Evolutionary conservation across 768 basidiomycete species (phyloP).

Genomic region (Chalciporus sphaerocephalus): DNA sequence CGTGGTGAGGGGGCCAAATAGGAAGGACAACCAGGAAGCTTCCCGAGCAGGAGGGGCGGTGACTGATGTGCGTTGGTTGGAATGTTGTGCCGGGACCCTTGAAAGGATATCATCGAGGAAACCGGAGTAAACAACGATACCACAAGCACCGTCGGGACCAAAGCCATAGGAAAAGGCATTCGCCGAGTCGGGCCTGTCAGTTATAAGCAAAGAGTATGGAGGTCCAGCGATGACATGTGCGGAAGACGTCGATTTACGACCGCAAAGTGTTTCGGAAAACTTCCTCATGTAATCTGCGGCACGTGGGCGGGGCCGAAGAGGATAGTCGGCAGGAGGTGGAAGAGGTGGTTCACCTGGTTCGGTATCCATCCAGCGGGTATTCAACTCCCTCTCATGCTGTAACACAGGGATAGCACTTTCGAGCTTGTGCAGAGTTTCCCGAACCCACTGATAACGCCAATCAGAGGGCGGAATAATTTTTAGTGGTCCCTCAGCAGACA

Average conservation of each 20-base stretch:
- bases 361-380: conserved; percentile 52
- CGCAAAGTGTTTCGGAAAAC: conserved; percentile 47
- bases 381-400: conserved; percentile 52
- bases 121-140: conserved; percentile 92
- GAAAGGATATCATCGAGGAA: conserved; percentile 84
- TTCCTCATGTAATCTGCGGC: conserved; percentile 66
- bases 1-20: conserved; percentile 43
- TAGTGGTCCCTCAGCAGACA: conserved; percentile 59
- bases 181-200: conserved; percentile 75
- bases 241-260: conserved; percentile 38
- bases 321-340: conserved; percentile 79
- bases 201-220: conserved; percentile 86
- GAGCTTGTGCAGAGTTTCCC: conserved; percentile 68
- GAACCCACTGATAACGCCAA: conserved; percentile 90
- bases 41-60: conserved; percentile 16
- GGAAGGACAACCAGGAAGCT: conserved; percentile 43
- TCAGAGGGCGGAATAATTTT: conserved; percentile 67
- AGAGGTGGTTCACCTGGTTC: conserved; percentile 51
- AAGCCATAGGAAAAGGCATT: conserved; percentile 98
- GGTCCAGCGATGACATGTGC: conserved; percentile 69
- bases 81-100: conserved; percentile 27
- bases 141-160: conserved; percentile 85
- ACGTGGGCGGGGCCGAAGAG: conserved; percentile 78
- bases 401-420: conserved; percentile 71
- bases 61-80: conserved; percentile 24